phyloP scores from a whole-genome alignment of 148 eudicot species.

The Rhododendron griersonianum region DNA sequence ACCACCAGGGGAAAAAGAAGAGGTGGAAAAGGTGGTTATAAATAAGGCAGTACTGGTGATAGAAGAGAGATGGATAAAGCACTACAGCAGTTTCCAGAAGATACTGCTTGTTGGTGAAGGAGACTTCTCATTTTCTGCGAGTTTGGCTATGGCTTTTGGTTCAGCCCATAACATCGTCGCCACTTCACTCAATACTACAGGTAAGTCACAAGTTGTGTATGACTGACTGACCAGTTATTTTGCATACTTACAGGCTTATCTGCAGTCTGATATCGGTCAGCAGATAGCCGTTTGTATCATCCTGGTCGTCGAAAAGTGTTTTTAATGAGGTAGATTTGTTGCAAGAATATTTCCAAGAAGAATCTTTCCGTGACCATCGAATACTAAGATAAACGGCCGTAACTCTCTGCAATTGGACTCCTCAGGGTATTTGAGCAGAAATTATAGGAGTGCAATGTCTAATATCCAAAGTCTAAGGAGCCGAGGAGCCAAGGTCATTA shows the following conservation, averaged over 20 bases:
- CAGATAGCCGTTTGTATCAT: too few relatives aligned
- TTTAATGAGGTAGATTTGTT: too few relatives aligned
- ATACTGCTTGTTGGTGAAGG: constrained; percentile 14
- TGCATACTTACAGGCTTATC: too few relatives aligned
- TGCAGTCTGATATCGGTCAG: too few relatives aligned
- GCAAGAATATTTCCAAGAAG: too few relatives aligned
- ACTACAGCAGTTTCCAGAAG: not conserved
- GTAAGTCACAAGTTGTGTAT: not conserved
- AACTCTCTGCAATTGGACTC: too few relatives aligned
- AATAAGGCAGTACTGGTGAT: not conserved
- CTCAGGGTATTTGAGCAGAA: not conserved
- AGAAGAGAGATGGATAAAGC: not conserved
- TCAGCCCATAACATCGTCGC: not conserved
- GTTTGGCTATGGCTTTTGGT: not conserved
- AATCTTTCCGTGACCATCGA: too few relatives aligned
- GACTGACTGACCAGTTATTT: too few relatives aligned
- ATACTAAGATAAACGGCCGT: too few relatives aligned
- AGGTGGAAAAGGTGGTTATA: too few relatives aligned
- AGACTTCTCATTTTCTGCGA: constrained; percentile 14
- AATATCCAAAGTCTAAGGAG: not conserved
- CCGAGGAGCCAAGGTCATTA: constrained; percentile 1
- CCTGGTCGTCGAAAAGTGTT: too few relatives aligned
- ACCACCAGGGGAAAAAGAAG: not conserved
- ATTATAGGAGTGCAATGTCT: not conserved
- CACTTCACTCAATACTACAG: constrained; percentile 5